Conservation (phyloP, 2,329 filamentous ascomycete species). For the Aspergillus sp. region DNA sequence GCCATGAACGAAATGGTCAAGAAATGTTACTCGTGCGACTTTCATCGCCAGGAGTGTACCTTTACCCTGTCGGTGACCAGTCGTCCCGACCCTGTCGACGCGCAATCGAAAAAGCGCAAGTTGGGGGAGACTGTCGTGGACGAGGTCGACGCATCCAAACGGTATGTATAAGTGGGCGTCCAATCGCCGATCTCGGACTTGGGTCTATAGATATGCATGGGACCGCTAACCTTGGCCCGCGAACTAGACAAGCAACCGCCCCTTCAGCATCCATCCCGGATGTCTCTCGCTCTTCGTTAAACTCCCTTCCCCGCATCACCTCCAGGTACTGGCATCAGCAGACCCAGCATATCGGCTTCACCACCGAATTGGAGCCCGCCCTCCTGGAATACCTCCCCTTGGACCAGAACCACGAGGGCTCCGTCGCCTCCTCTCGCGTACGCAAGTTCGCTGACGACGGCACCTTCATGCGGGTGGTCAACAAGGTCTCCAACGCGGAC, state of each 20-base stretch:
- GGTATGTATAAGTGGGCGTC: constrained; percentile 27
- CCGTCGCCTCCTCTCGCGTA: constrained; percentile 35
- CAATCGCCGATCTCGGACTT: constrained; percentile 22
- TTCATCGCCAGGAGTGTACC: constrained; percentile 45
- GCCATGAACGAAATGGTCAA: constrained; percentile 45
- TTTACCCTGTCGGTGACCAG: constrained; percentile 31
- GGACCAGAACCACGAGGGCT: constrained; percentile 40
- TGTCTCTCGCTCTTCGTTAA: constrained; percentile 16
- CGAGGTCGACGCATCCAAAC: constrained; percentile 33
- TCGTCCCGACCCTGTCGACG: constrained; percentile 19
- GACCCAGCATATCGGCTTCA: constrained; percentile 43
- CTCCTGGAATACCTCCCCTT: constrained; percentile 40
- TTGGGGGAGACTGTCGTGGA: constrained; percentile 31
- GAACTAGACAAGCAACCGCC: constrained; percentile 27
- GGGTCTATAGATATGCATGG: constrained; percentile 12
- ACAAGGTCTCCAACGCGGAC: constrained; percentile 30
- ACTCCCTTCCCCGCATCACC: constrained; percentile 25
- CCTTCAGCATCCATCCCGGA: constrained; percentile 20
- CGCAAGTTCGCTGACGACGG: constrained; percentile 39
- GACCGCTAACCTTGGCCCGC: constrained; percentile 16
- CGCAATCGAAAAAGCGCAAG: constrained; percentile 40
- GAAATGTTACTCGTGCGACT: constrained; percentile 46
- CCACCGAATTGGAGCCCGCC: constrained; percentile 42
- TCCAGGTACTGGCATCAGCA: constrained; percentile 36
- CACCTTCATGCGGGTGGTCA: constrained; percentile 41